Evolutionary conservation across 768 basidiomycete genomes (phyloP).

Genomic region (Xerocomus potaroensis): DNA sequence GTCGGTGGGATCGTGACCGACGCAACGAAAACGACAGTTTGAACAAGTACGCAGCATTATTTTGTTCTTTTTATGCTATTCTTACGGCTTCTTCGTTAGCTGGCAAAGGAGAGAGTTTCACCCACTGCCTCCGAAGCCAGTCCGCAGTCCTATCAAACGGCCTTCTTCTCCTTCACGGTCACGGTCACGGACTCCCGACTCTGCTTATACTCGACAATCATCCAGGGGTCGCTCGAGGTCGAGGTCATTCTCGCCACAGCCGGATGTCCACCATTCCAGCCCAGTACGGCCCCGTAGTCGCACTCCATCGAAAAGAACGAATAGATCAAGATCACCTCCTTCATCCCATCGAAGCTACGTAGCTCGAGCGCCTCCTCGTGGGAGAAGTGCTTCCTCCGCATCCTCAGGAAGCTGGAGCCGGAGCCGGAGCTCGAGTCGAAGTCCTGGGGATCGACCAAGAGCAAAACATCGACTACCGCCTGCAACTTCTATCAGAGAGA

Average conservation of each 20-base stretch:
- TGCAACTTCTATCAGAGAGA: constrained; percentile 37
- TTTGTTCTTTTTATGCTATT: constrained; percentile 4
- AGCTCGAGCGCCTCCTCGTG: constrained; percentile 31
- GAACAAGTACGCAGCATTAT: constrained; percentile 59
- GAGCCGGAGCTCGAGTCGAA: constrained; percentile 49
- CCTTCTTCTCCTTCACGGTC: constrained; percentile 46
- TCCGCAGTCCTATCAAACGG: constrained; percentile 35
- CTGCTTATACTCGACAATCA: constrained; percentile 60
- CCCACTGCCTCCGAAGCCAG: constrained; percentile 37
- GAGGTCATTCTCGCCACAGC: constrained; percentile 52
- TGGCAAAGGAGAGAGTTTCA: constrained; percentile 62
- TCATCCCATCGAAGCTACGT: constrained; percentile 40
- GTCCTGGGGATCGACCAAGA: constrained; percentile 48
- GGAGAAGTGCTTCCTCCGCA: constrained; percentile 48
- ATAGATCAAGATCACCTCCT: constrained; percentile 37
- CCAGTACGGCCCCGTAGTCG: constrained; percentile 43
- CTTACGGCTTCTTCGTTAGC: constrained; percentile 34
- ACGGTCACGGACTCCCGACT: constrained; percentile 54
- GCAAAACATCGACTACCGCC: constrained; percentile 63
- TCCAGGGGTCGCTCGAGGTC: constrained; percentile 65
- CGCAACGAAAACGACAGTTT: constrained; percentile 58
- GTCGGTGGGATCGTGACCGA: constrained; percentile 37
- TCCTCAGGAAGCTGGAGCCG: constrained; percentile 56
- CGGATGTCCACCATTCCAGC: constrained; percentile 52
- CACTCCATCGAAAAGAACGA: constrained; percentile 45